Evolutionary conservation across 371 early-diverging fungal genomes (phyloP).

Genomic region (Amoeboaphelidium occidentale): DNA sequence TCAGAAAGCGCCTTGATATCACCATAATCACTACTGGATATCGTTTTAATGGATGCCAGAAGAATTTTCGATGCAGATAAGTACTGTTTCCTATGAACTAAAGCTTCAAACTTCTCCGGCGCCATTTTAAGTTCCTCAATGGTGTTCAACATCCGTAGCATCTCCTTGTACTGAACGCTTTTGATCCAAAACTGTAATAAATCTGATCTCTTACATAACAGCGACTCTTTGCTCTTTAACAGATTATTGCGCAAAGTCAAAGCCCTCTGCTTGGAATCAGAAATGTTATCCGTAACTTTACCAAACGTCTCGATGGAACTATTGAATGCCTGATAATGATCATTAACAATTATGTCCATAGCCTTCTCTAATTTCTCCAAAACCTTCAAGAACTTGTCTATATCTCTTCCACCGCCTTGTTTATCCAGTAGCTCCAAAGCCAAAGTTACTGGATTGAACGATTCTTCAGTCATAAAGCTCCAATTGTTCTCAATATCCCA

Average conservation of each 20-base stretch:
- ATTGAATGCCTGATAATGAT: slow-evolving; percentile 77
- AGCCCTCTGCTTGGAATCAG: slow-evolving; percentile 29
- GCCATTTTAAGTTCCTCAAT: slow-evolving; percentile 54
- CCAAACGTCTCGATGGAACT: slow-evolving; percentile 73
- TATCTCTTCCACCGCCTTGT: slow-evolving; percentile 53
- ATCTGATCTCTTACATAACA: slow-evolving; percentile 42
- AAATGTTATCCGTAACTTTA: slow-evolving; percentile 57
- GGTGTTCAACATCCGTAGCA: slow-evolving; percentile 40
- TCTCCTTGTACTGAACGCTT: slow-evolving; percentile 57
- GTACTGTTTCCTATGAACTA: slow-evolving; percentile 51
- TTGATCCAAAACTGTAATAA: slow-evolving; percentile 49
- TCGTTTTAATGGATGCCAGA: slow-evolving; percentile 31
- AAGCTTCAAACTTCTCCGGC: slow-evolving; percentile 43
- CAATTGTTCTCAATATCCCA: not conserved
- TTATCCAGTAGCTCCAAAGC: slow-evolving; percentile 65
- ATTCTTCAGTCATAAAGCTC: not conserved
- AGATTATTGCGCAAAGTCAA: slow-evolving; percentile 36
- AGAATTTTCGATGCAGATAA: slow-evolving; percentile 46
- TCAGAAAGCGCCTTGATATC: slow-evolving; percentile 64
- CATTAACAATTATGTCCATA: slow-evolving; percentile 63
- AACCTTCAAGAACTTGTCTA: slow-evolving; percentile 37
- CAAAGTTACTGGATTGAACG: slow-evolving; percentile 74
- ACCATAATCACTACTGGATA: slow-evolving; percentile 41
- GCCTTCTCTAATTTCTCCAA: slow-evolving; percentile 47
- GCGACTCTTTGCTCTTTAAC: slow-evolving; percentile 34